Conservation (phyloP, 441 rosid genomes). For the Eruca vesicaria region DNA sequence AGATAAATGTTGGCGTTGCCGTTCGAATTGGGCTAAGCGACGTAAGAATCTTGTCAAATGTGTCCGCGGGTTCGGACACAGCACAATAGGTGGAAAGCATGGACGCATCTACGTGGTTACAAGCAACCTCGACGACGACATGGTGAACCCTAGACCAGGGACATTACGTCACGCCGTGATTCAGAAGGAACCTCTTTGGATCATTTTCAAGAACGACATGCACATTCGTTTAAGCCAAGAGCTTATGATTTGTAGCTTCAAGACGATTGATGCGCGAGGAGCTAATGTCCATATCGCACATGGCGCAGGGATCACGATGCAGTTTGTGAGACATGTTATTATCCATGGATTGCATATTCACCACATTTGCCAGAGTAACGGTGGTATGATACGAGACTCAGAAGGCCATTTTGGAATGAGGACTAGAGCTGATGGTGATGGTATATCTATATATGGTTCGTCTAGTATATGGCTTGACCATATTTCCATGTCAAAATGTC, state of each 20-base stretch:
- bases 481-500: conserved; percentile 45
- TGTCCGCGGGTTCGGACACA: conserved; percentile 48
- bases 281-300: conserved; percentile 43
- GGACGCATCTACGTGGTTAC: conserved; percentile 46
- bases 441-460: conserved; percentile 47
- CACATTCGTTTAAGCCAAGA: conserved; percentile 41
- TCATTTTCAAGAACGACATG: conserved; percentile 49
- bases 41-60: conserved; percentile 42
- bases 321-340: conserved; percentile 44
- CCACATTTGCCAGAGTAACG: conserved; percentile 28
- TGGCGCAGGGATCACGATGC: conserved; percentile 52
- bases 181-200: conserved; percentile 51
- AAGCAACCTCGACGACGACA: conserved; percentile 35
- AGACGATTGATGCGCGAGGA: conserved; percentile 56
- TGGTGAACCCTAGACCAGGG: conserved; percentile 42
- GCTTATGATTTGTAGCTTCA: conserved; percentile 38
- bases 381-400: conserved; percentile 49
- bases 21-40: conserved; percentile 35
- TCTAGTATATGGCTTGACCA: conserved; percentile 54
- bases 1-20: conserved; percentile 57
- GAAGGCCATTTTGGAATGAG: conserved; percentile 39
- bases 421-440: conserved; percentile 45
- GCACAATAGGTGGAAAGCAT: conserved; percentile 40
- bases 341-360: conserved; percentile 46
- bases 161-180: conserved; percentile 49